Percentiles rank a stretch among this genome's conserved stretches.
Conservation (phyloP, 805 yeast genomes). For the Novakomyces olei region DNA sequence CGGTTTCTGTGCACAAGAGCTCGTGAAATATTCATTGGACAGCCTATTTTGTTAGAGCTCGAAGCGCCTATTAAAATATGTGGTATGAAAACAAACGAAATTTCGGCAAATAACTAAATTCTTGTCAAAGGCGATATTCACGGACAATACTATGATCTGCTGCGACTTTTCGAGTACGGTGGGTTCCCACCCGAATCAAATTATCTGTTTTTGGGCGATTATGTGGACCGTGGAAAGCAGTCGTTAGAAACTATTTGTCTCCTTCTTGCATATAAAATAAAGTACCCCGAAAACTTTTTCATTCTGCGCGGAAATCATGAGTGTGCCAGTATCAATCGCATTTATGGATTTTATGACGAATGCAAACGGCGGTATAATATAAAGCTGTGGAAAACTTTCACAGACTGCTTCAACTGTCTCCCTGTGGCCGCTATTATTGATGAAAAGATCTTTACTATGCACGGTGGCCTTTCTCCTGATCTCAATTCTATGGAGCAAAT, state of each 20-base stretch:
- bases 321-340: constrained; percentile 93
- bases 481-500: constrained; percentile 96
- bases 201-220: constrained; percentile 86
- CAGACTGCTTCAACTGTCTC: constrained; percentile 93
- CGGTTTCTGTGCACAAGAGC: constrained; percentile 92
- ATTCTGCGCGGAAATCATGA: constrained; percentile 96
- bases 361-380: constrained; percentile 91
- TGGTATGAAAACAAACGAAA: constrained; percentile 28
- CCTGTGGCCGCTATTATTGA: constrained; percentile 97
- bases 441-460: constrained; percentile 96
- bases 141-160: constrained; percentile 90
- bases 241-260: constrained; percentile 88
- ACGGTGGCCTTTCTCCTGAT: constrained; percentile 95
- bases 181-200: constrained; percentile 99
- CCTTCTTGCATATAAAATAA: constrained; percentile 83
- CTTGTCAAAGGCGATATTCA: constrained; percentile 52
- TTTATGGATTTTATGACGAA: constrained; percentile 95
- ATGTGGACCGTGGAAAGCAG: constrained; percentile 97
- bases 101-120: background rate
- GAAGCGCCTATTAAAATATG: constrained; percentile 90
- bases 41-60: constrained; percentile 81
- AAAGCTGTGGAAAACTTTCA: constrained; percentile 95
- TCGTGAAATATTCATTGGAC: constrained; percentile 91
- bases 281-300: constrained; percentile 94
- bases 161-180: constrained; percentile 90